phyloP scores from a whole-genome alignment of 352 stramenopile species.

The Phytophthora rubi region DNA sequence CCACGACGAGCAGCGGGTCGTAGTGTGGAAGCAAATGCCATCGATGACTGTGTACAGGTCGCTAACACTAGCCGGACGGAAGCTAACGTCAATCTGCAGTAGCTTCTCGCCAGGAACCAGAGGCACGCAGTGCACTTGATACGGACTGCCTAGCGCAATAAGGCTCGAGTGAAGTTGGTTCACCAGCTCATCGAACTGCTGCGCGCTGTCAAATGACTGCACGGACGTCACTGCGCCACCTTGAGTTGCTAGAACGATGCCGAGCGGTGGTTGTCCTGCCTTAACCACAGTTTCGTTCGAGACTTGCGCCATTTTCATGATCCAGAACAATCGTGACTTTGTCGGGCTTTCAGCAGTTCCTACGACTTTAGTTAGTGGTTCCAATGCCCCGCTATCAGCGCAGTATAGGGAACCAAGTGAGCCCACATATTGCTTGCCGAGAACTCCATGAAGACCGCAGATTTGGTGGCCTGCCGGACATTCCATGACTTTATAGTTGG shows the following conservation, averaged over 20 bases:
- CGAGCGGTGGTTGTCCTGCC: constrained; percentile 13
- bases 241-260: constrained; percentile 37
- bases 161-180: constrained; percentile 36
- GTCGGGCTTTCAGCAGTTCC: background rate
- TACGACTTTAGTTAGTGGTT: constrained; percentile 1
- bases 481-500: constrained; percentile 31
- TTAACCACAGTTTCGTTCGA: constrained; percentile 9
- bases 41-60: constrained; percentile 35
- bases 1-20: constrained; percentile 60
- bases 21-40: constrained; percentile 73
- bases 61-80: constrained; percentile 15
- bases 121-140: constrained; percentile 49
- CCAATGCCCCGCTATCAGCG: constrained; percentile 9
- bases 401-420: constrained; percentile 44
- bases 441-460: constrained; percentile 47
- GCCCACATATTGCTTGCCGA: constrained; percentile 44
- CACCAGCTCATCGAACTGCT: constrained; percentile 39
- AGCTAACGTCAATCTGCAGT: constrained; percentile 58
- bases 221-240: constrained; percentile 28
- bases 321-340: constrained; percentile 13
- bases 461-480: constrained; percentile 39
- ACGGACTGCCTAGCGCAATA: constrained; percentile 12
- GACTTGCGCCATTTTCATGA: constrained; percentile 28
- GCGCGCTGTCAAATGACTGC: constrained; percentile 42
- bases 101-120: constrained; percentile 43